These are phyloP conservation scores for Falciphora oryzae DNA, from an alignment of 2,329 filamentous ascomycete genomes.

Conservation along the genomic window DNA sequence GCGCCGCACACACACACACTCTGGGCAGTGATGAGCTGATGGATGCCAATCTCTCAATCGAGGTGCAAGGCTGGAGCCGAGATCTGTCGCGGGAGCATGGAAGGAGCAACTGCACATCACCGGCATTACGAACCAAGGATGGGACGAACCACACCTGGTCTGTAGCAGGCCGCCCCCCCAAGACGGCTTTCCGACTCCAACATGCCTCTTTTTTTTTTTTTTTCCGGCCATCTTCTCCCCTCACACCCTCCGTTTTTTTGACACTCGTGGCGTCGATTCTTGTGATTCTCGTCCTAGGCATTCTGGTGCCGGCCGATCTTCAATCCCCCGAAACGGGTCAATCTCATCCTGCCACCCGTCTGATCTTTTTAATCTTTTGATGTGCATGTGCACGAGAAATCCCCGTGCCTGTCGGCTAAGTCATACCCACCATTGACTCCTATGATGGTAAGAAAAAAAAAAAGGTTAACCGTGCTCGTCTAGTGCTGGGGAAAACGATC, in stretches of 20 bases:
- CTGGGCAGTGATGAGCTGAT: background rate
- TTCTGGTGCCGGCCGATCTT: background rate
- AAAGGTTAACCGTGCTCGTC: background rate
- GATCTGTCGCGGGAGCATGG: constrained; percentile 2
- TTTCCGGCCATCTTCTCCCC: background rate
- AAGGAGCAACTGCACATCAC: constrained; percentile 3
- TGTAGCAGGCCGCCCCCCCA: background rate
- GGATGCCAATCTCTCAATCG: constrained; percentile 1
- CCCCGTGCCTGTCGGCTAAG: too few relatives aligned
- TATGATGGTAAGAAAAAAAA: background rate
- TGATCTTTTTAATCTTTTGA: background rate
- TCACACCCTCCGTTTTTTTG: too few relatives aligned
- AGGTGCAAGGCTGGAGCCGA: constrained; percentile 1
- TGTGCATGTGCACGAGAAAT: too few relatives aligned
- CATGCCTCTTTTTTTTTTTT: background rate
- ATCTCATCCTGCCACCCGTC: background rate
- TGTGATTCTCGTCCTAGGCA: background rate
- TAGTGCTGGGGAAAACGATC: background rate
- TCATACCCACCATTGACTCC: too few relatives aligned
- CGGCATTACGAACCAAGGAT: constrained; percentile 1
- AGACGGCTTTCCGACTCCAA: background rate
- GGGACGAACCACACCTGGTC: background rate
- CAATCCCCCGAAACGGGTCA: background rate
- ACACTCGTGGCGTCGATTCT: too few relatives aligned
- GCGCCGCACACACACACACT: background rate